A percentile compares a stretch with the other conserved stretches of the same genome.
phyloP scores from a whole-genome alignment of 768 basidiomycete genomes.

The Amanita polypyramis region DNA sequence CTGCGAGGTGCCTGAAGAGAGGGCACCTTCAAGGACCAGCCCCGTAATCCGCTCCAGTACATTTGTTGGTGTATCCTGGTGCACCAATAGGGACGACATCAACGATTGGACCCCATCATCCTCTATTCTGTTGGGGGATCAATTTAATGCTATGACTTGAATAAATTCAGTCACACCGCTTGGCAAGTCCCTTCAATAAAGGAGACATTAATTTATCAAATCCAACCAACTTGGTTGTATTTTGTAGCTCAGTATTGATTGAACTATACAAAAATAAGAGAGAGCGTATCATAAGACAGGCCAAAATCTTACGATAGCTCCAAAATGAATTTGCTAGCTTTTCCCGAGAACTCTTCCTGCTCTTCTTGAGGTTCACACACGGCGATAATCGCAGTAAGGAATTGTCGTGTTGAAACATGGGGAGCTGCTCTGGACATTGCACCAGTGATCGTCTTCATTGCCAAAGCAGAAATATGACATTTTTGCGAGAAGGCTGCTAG shows the following conservation, averaged over 20 bases:
- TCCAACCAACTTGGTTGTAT: slow-evolving; percentile 12
- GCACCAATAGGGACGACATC: slow-evolving; percentile 27
- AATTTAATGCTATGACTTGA: neutral
- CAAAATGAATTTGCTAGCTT: slow-evolving; percentile 30
- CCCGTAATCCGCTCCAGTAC: slow-evolving; percentile 22
- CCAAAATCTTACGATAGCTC: slow-evolving; percentile 35
- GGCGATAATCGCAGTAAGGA: slow-evolving; percentile 54
- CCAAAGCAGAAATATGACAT: slow-evolving; percentile 44
- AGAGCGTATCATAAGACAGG: neutral
- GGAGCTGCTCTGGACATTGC: slow-evolving; percentile 42
- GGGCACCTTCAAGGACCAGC: slow-evolving; percentile 17
- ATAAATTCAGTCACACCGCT: neutral
- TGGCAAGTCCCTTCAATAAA: slow-evolving; percentile 14
- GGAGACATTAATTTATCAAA: slow-evolving; percentile 18
- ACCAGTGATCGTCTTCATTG: slow-evolving; percentile 46
- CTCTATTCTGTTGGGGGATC: slow-evolving; percentile 18
- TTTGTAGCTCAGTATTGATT: slow-evolving; percentile 10
- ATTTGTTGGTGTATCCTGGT: slow-evolving; percentile 20
- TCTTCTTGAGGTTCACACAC: slow-evolving; percentile 55
- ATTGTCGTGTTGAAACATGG: slow-evolving; percentile 42
- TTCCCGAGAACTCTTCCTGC: slow-evolving; percentile 33
- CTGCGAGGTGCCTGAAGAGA: slow-evolving; percentile 16
- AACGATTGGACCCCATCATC: slow-evolving; percentile 20
- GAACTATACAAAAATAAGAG: slow-evolving; percentile 6
- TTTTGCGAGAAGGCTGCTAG: slow-evolving; percentile 62